Percentiles rank a stretch among this genome's conserved stretches.
phyloP scores from a whole-genome alignment of 2,329 filamentous ascomycete species.

The Sclerotinia minor region DNA sequence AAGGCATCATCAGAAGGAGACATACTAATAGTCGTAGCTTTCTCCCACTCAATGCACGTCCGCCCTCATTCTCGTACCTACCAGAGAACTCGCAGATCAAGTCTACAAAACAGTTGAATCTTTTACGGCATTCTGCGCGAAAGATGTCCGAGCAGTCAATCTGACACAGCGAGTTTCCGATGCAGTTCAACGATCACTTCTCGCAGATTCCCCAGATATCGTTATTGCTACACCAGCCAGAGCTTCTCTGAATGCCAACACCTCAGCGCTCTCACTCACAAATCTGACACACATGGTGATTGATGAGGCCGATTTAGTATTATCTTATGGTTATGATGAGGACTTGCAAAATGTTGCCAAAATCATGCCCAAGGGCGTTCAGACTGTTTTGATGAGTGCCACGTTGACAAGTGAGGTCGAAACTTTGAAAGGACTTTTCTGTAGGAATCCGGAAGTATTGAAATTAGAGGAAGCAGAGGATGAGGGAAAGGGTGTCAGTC shows the following conservation, averaged over 20 bases:
- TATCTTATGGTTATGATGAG: constrained; percentile 92
- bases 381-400: constrained; percentile 91
- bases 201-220: constrained; percentile 84
- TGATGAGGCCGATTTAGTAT: constrained; percentile 89
- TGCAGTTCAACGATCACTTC: constrained; percentile 80
- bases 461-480: constrained; percentile 82
- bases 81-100: constrained; percentile 90
- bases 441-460: constrained; percentile 73
- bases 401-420: constrained; percentile 88
- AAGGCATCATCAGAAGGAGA: constrained; percentile 23
- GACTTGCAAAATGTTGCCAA: constrained; percentile 80
- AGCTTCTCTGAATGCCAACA: constrained; percentile 75
- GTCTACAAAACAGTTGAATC: constrained; percentile 76
- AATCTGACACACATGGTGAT: constrained; percentile 75
- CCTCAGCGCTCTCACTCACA: constrained; percentile 67
- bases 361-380: constrained; percentile 77
- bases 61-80: constrained; percentile 89
- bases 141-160: constrained; percentile 80
- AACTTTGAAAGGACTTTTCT: constrained; percentile 81
- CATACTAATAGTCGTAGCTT: constrained; percentile 44
- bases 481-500: constrained; percentile 73
- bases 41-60: constrained; percentile 59
- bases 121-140: constrained; percentile 79
- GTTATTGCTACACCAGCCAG: constrained; percentile 89
- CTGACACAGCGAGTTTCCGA: constrained; percentile 89